Evolutionary conservation across 495 filamentous ascomycete species (phyloP), one percentile per base, ranked within the genome.

Genomic region (Chaetomium cochliodes): DNA sequence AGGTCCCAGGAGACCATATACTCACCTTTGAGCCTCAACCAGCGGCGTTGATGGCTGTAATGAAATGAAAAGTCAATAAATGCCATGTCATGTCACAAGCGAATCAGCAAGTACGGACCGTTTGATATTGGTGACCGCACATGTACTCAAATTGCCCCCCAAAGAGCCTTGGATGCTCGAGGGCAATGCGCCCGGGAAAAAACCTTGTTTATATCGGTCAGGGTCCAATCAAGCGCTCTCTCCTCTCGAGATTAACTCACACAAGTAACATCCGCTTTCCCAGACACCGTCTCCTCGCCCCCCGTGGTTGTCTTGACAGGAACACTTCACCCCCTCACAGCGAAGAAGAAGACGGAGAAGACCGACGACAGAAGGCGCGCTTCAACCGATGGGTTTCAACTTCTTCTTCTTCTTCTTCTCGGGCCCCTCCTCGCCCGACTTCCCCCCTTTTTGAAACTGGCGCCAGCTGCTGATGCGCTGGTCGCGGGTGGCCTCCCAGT

Each of bases 381-480:
- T 9, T 79, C 72, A 82, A 30, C 80, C 80, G 47, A 82, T 81
- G 0, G 79, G 79, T 78, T 82, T 80, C n/a, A 91, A 83, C 82
- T 96, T 96, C 84, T 91, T 82, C 80, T 92, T 93, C 81, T 94
- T 93, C 85, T 96, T 97, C 84, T 96, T 96, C 73, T 90, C 91
- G 72, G 86, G 86, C 65, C 85, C 86, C 3, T 20, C 46, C 46
- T n/a, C 46, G 15, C 15, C n/a, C 47, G 5, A 75, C 69, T 84
- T 83, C 58, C 83, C 84, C 78, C 83, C 84, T 78, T 93, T 92
- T 70, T 94, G 89, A 69, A 93, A 99, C 63, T 92, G 88, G 37
- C 96, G 86, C 94, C 94, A 99, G 74, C 89, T 96, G 30, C 87
- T 89, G 78, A 98, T 98, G 63, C 94, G 85, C 75, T 91, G 84